Base-by-base conservation (phyloP, 2,329 filamentous ascomycete species). In the Fusarium equiseti region DNA sequence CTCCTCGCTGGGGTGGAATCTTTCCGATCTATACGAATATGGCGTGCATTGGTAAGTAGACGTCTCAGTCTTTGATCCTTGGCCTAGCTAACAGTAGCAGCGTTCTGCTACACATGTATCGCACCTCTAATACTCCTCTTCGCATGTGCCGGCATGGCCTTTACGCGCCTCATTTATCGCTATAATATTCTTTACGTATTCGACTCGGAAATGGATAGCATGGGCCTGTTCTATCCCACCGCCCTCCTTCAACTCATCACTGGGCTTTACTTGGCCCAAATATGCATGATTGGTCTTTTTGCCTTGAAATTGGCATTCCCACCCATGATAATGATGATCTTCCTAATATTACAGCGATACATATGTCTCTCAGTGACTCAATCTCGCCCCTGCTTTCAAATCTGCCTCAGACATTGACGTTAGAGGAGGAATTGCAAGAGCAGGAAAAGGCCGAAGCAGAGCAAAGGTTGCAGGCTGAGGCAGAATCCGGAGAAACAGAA, bases 171-270 rank as follows among this genome's bases (percentile, higher is more conserved):
- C 55, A 92, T 94, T 50, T 97, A 94, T 85, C 89, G 92, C 20
- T 97, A 98, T 85, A 97, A 97, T 77, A 82, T 98, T 59, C 86
- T 98, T 52, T 98, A 93, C 79, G 94, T 97, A 38, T 91, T 90
- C 53, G 92, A 97, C 77, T 89, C 92, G 11, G 83, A 89, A 63
- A 90, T 97, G 75, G 94, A 98, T 77, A 97, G 93, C 40, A 93
- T 97, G 77, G 95, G 95, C 18, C 87, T 95, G 16, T 90, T 93
- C 73, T 98, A 97, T 77, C 91, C 93, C 2, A 91, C 91, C n/a
- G 95, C 93, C 2, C 84, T 98, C 54, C 91, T 97, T 78, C 95
- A 98, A 63, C 88, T 97, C 50, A 89, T 95, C 29, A 90, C 91
- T 2, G 95, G 95, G 24, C 84, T 97, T 52, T 98, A 98, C 78